Conservation (phyloP, 495 filamentous ascomycete species). For the Neurospora sp. region DNA sequence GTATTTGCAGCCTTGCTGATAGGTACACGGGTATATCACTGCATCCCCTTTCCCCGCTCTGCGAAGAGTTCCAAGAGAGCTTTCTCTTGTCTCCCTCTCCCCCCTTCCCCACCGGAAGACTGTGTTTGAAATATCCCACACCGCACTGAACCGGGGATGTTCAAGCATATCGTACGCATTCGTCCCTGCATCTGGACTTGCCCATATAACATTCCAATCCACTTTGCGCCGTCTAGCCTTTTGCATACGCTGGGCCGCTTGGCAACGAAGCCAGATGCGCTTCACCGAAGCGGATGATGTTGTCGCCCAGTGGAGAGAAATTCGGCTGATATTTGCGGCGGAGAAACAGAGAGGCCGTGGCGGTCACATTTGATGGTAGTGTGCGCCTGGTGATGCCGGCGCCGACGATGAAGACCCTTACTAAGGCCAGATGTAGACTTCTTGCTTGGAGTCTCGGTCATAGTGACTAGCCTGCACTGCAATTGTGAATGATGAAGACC, state of each 20-base stretch:
- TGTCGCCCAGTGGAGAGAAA: slow-evolving; percentile 26
- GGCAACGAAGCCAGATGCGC: slow-evolving; percentile 30
- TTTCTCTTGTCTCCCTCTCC: not conserved
- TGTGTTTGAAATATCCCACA: not conserved
- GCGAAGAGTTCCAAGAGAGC: not conserved
- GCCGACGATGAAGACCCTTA: slow-evolving; percentile 34
- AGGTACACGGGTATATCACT: not conserved
- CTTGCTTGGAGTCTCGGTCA: slow-evolving; percentile 14
- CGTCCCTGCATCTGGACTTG: slow-evolving; percentile 45
- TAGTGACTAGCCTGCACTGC: not conserved
- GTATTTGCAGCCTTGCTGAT: not conserved
- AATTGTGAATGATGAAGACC: not conserved
- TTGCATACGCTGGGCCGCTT: slow-evolving; percentile 33
- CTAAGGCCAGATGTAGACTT: not conserved
- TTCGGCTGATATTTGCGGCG: not conserved
- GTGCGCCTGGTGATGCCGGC: slow-evolving; percentile 49
- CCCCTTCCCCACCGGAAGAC: not conserved
- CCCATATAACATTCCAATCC: slow-evolving; percentile 42
- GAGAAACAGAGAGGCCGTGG: slow-evolving; percentile 48
- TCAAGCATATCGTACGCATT: slow-evolving; percentile 29
- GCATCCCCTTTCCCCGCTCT: not conserved
- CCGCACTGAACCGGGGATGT: not conserved
- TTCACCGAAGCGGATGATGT: slow-evolving; percentile 38
- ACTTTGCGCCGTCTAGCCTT: slow-evolving; percentile 40
- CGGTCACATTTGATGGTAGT: slow-evolving; percentile 52